Base-by-base conservation (phyloP, 1,139 yeast species). In the Kodamaea sp. region DNA sequence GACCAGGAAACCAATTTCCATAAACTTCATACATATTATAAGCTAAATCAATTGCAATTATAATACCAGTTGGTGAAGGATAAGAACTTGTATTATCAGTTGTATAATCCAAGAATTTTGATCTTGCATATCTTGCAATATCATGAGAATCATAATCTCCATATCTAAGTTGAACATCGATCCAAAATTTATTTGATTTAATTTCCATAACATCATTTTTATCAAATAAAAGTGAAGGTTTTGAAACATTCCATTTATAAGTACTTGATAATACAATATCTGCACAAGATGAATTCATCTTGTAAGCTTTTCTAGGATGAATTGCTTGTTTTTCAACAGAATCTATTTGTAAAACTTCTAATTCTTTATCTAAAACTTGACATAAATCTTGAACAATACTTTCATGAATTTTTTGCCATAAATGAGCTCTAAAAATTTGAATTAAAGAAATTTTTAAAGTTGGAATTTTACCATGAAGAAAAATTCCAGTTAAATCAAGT, bases 391-490 rank as follows among this genome's bases (percentile, higher is more conserved):
- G 88, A 3, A 94, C 96, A 35, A 94, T 75, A 61, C 95, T 84
- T 62, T 94, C 99, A 58, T 94, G 99, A 40, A 94, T 94, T 63
- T 94, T 94, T 58, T 94, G 99, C 99, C 99, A 94, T 55, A 94
- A 76, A 68, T 94, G 99, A 0, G 98, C 97, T 42, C 99, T 73
- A 73, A 94, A 94, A 2, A 94, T 89, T 61, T 94, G 99, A 58
- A 94, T 90, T 47, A 92, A 72, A 1, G 98, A 92, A 29, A 94
- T 92, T 63, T 94, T 94, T 53, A 94, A 70, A 0, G 99, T 92
- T 4, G 99, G 99, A 47, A 94, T 94, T 61, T 94, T 94, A 53
- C 99, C 99, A 57, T 94, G 99, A 39, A 94, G 70, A 61, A 92
- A 92, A 27, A 94, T 92, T 54, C 98, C 99, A 0, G 99, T 94